Percentiles rank a stretch among this genome's conserved stretches.
These are phyloP conservation scores for Pezicula neosporulosa DNA, from an alignment of 2,329 filamentous ascomycete species.

Conservation along the genomic window DNA sequence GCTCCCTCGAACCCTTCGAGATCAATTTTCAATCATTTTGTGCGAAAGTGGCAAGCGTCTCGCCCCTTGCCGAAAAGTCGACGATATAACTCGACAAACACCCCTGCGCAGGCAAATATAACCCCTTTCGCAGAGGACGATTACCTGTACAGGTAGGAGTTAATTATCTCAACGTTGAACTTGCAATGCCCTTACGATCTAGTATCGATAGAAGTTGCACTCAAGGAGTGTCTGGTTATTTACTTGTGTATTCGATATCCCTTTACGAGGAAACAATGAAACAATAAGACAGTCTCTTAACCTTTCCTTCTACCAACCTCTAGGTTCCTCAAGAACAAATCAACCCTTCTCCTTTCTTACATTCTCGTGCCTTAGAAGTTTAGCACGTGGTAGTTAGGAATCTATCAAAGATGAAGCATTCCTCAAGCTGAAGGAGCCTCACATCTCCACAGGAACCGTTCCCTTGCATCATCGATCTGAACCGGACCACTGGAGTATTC, in stretches of 20 bases:
- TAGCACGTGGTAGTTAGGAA: slow-evolving; percentile 5
- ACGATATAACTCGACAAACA: slow-evolving; percentile 1
- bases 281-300: slow-evolving; percentile 3
- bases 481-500: slow-evolving; percentile 15
- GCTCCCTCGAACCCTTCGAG: slow-evolving; percentile 7
- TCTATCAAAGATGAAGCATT: slow-evolving; percentile 25
- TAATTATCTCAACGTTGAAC: background rate
- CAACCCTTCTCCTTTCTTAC: background rate
- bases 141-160: background rate
- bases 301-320: background rate
- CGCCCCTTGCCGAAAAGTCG: slow-evolving; percentile 9
- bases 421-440: slow-evolving; percentile 16
- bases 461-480: slow-evolving; percentile 21
- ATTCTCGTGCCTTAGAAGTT: background rate
- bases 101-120: slow-evolving; percentile 1
- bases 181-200: background rate
- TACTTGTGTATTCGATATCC: background rate
- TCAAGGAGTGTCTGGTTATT: background rate
- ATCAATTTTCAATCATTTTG: slow-evolving; percentile 1
- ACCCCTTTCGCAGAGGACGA: background rate
- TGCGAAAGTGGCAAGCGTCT: slow-evolving; percentile 2
- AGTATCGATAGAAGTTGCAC: background rate
- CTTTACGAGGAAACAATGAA: background rate
- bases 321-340: background rate
- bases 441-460: slow-evolving; percentile 6